Conservation (phyloP, 257 asterid genomes). For the Dorcoceras hygrometricum region DNA sequence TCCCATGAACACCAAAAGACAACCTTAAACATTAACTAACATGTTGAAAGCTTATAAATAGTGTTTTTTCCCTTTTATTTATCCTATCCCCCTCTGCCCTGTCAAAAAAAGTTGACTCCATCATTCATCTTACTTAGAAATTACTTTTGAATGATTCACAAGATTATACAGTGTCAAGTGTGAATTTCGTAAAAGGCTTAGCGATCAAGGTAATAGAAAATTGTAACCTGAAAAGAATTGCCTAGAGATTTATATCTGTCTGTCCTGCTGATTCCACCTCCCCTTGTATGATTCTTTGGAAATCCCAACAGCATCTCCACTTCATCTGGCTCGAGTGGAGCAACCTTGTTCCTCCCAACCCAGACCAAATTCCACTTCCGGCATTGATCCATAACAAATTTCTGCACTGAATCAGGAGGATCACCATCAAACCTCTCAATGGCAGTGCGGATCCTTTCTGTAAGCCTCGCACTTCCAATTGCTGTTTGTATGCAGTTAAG, state of each 20-base stretch:
- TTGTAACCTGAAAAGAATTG: constrained; percentile 79
- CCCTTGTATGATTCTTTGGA: constrained; percentile 83
- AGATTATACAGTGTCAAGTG: not conserved
- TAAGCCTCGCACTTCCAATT: constrained; percentile 46
- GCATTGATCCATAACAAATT: constrained; percentile 53
- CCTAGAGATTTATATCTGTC: constrained; percentile 84
- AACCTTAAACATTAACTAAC: too few species aligned
- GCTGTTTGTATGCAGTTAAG: constrained; percentile 56
- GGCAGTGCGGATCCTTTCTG: constrained; percentile 41
- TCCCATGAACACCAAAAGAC: not conserved
- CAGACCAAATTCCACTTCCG: constrained; percentile 88
- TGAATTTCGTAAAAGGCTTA: not conserved
- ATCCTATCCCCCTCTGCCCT: not conserved
- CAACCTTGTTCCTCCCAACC: constrained; percentile 82
- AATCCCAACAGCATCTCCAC: constrained; percentile 77
- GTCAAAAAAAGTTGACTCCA: too few species aligned
- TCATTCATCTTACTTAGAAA: too few species aligned
- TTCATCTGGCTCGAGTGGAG: constrained; percentile 90
- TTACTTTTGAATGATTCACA: too few species aligned
- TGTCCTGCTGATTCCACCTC: constrained; percentile 87
- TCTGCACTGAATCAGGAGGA: constrained; percentile 55
- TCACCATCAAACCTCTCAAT: constrained; percentile 47
- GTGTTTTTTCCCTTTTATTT: too few species aligned
- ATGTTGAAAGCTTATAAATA: not conserved
- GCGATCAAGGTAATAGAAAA: constrained; percentile 6